phyloP scores from a whole-genome alignment of 2,329 filamentous ascomycete genomes.

The Colletotrichum sp. region DNA sequence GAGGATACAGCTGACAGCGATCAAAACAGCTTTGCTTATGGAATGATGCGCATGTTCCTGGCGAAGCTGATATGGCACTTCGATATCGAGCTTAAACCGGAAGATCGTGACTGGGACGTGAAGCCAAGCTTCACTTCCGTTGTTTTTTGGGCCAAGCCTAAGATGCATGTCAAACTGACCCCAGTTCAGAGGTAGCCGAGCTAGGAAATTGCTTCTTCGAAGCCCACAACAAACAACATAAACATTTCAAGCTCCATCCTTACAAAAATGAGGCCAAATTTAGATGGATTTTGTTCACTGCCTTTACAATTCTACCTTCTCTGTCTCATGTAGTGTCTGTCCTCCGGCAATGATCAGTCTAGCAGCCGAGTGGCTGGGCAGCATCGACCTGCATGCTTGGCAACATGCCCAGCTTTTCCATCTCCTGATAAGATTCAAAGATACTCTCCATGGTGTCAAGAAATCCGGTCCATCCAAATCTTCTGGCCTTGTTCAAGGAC shows the following conservation, averaged over 20 bases:
- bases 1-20: constrained; percentile 25
- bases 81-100: constrained; percentile 44
- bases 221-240: background rate
- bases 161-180: background rate
- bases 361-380: background rate
- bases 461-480: background rate
- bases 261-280: background rate
- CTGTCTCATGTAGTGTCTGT: background rate
- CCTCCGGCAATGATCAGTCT: rapidly evolving
- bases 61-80: constrained; percentile 54
- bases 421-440: background rate
- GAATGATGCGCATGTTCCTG: constrained; percentile 55
- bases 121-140: background rate
- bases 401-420: background rate
- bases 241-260: background rate
- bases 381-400: background rate
- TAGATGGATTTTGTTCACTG: background rate
- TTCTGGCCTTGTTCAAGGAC: background rate
- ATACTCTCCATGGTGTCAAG: constrained; percentile 4
- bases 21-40: constrained; percentile 46
- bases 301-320: rapidly evolving
- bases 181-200: background rate
- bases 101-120: constrained; percentile 9
- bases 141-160: background rate
- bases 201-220: rapidly evolving